Evolutionary conservation across 129 eudicot genomes (phyloP), one percentile per base, ranked within the genome.

Genomic region (Lactuca saligna): DNA sequence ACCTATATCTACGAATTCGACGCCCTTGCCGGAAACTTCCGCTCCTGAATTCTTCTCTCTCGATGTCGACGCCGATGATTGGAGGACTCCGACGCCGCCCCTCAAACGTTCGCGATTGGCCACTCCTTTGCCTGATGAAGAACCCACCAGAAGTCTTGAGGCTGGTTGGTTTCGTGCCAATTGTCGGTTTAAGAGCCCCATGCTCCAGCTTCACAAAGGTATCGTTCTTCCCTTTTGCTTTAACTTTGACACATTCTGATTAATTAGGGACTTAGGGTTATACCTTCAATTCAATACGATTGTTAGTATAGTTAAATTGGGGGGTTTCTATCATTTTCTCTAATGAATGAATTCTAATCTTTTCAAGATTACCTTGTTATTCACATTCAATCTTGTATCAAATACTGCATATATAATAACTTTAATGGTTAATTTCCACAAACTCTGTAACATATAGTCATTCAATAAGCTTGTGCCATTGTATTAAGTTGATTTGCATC

Each of bases 151-250:
- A n/a, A 71, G 73, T 0, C 83, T 84, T 7, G 98, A 88, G 69
- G 83, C 84, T 11, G 80, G 79, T 55, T 88, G 98, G 98, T 91
- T 91, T 79, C 85, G 89, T 17, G 60, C 84, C 39, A 53, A 81
- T 86, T 91, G 83, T 65, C 82, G 89, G 73, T 84, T 88, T 74
- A 84, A 75, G 55, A 91, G 96, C 82, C 96, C 96, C 38, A 88
- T 88, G 98, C 87, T 91, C 75, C 91, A 87, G 85, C 96, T 92
- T 50, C 98, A 92, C 66, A 82, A 88, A 86, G 98, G 98, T 91
- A 12, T 39, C 7, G 1, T 46, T 60, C 25, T 58, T 8, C 2
- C 34, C 13, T n/a, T 54, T 48, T 3, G 14, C 54, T 74, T 17
- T 12, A 0, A 25, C 9, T 44, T 32, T 44, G 51, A 7, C 16